Evolutionary conservation across 148 eudicot genomes (phyloP), one percentile per base, ranked within the genome.

Genomic region (Persicaria tinctoria): DNA sequence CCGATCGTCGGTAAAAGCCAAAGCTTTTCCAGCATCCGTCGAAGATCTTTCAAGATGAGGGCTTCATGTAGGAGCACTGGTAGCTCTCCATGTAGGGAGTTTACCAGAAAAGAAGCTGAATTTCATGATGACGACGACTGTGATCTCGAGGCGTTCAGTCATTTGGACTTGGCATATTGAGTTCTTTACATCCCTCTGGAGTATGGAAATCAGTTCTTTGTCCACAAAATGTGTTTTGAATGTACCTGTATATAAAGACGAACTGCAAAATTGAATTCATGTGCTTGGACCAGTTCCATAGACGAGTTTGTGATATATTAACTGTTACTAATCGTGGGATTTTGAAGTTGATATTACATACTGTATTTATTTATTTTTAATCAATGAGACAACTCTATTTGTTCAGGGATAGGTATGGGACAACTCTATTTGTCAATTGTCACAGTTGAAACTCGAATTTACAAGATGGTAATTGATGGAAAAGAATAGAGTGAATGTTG

Each of bases 1-100:
- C 90, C 85, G 0, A 89, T 91, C 41, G 83, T 85, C 6, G 92
- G 98, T 84, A 94, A 90, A 85, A 94, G 98, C 73, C 98, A 94
- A 79, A 97, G 92, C 64, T 85, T 91, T 62, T 45, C 74, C 51
- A 71, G 78, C 70, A 77, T 78, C 3, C 82, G 75, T 59, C 83
- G 76, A 48, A 82, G 75, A 51, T 74, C 71, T 51, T 57, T 74
- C 8, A 85, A 76, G 76, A 68, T 86, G 17, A 87, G 83, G 87
- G 86, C 82, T 27, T 70, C 83, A 68, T 88, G 90, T 78, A 85
- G 85, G 84, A 94, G 98, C 80, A 76, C 77, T 3, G 93, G 89
- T 74, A 88, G 80, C 77, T 91, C 98, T 45, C 97, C 97, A 2
- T 73, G 78, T 13, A 76, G 46, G 66, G 84, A 73, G 2, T 50